phyloP scores from a whole-genome alignment of 352 stramenopile species.

The Phytophthora kernoviae region DNA sequence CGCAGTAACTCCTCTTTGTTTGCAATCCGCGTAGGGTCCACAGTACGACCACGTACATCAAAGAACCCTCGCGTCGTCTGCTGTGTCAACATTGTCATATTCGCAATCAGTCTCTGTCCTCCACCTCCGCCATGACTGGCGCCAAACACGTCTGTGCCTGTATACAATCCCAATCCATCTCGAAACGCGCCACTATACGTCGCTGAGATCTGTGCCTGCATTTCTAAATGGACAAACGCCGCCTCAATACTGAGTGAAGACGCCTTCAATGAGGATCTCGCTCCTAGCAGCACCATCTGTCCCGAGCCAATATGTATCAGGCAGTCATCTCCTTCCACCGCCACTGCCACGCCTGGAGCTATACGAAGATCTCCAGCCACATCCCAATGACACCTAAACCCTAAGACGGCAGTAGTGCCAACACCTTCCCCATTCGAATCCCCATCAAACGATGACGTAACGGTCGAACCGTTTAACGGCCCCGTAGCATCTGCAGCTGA shows the following conservation, averaged over 20 bases:
- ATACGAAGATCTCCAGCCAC: conserved; percentile 61
- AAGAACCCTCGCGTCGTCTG: conserved; percentile 54
- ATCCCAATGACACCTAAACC: conserved; percentile 62
- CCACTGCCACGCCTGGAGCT: conserved; percentile 37
- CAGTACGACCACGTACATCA: conserved; percentile 40
- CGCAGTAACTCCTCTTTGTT: conserved; percentile 42
- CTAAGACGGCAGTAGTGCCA: conserved; percentile 16
- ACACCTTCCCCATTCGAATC: conserved; percentile 1
- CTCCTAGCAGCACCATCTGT: conserved; percentile 56
- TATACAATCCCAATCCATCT: conserved; percentile 33
- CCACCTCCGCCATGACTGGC: conserved; percentile 65
- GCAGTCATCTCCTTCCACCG: conserved; percentile 58
- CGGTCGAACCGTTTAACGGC: conserved; percentile 8
- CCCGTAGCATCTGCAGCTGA: conserved; percentile 4
- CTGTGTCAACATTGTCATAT: conserved; percentile 36
- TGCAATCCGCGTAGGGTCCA: conserved; percentile 19
- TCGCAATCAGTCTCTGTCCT: conserved; percentile 46
- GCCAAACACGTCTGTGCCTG: conserved; percentile 45
- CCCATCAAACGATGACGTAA: conserved; percentile 7
- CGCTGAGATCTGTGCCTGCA: conserved; percentile 35
- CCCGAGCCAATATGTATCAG: conserved; percentile 53
- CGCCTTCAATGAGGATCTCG: conserved; percentile 39
- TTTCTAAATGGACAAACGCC: conserved; percentile 66
- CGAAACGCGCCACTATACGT: conserved; percentile 41
- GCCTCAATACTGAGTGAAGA: conserved; percentile 59